phyloP scores from a whole-genome alignment of 225 moss, liverwort and hornwort species.

The Polytrichum formosum region DNA sequence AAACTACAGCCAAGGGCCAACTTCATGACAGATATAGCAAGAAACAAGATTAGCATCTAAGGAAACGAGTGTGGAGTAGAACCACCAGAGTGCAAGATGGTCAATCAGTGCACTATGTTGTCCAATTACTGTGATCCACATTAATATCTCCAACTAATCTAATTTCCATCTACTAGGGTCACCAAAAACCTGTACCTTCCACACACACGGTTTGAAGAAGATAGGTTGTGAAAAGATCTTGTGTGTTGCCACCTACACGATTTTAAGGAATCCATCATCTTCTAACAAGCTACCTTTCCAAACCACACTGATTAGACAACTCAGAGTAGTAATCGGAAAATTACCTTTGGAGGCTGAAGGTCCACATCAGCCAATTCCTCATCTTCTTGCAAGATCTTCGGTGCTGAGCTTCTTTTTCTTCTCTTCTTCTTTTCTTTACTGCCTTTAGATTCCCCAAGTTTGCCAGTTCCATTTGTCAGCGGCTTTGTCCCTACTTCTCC shows the following conservation, averaged over 20 bases:
- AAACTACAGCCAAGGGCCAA: neutral
- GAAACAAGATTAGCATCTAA: slow-evolving; percentile 2
- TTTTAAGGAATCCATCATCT: too few relatives aligned
- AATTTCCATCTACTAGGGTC: too few relatives aligned
- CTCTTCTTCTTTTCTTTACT: slow-evolving; percentile 75
- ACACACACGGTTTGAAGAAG: neutral
- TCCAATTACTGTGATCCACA: slow-evolving; percentile 2
- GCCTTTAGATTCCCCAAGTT: slow-evolving; percentile 45
- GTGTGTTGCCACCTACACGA: too few relatives aligned
- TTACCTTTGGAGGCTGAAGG: slow-evolving; percentile 46
- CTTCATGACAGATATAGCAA: too few relatives aligned
- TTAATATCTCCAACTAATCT: slow-evolving; percentile 9
- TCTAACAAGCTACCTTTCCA: too few relatives aligned
- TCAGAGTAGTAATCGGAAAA: too few relatives aligned
- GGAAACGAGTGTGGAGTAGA: neutral
- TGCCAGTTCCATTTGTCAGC: slow-evolving; percentile 27
- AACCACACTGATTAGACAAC: neutral
- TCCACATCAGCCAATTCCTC: slow-evolving; percentile 26
- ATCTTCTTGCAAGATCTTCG: slow-evolving; percentile 44
- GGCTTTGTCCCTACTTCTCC: slow-evolving; percentile 54
- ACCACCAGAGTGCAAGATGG: too few relatives aligned
- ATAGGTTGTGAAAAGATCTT: too few relatives aligned
- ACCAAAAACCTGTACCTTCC: neutral
- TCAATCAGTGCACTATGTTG: too few relatives aligned
- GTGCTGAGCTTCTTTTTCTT: slow-evolving; percentile 53